Evolutionary conservation across 257 asterid genomes (phyloP), one percentile per base, ranked within the genome.

Genomic region (Henckelia pumila): DNA sequence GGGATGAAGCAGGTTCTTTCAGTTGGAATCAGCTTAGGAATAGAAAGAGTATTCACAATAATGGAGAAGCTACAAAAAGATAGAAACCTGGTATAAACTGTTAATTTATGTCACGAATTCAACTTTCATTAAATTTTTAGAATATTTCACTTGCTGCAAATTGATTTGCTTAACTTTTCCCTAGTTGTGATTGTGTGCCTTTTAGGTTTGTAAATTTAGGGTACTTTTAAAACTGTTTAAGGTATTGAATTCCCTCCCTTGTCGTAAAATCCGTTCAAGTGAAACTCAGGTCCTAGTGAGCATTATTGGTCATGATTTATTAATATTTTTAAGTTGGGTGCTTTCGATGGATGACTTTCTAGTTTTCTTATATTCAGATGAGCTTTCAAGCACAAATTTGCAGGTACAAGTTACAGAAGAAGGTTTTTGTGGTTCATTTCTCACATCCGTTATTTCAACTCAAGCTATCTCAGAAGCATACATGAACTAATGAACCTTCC

Each of bases 371-470:
- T 76, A 67, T 75, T 67, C 81, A 93, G 99, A 94, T 78, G 99
- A 94, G 83, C 90, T 94, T 70, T 82, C 83, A 32, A 94, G 80
- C 76, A 78, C 88, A 35, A 90, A 81, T 79, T 60, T 73, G 77
- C 91, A 88, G 52, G 55, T 67, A 23, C 82, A 72, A 55, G 80
- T 68, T 75, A 75, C 81, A 26, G 99, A 91, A 78, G 96, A 76
- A 74, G 99, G 99, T 59, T 94, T 94, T 69, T 90, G 99, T 57
- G 99, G 97, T 72, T 88, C 99, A 59, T 95, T 94, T 74, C 91
- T 94, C 67, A 61, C 97, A 56, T 93, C 99, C 67, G 78, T 81
- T 68, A 74, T 86, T 73, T 78, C 96, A 56, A 69, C 91, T 26
- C 95, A 74, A 68, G 79, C 77, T 14, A 79, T 83, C 65, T 81